Percentiles rank a stretch among this genome's conserved stretches.
phyloP scores from a whole-genome alignment of 768 basidiomycete genomes.

The Pleurotus ostreatus region DNA sequence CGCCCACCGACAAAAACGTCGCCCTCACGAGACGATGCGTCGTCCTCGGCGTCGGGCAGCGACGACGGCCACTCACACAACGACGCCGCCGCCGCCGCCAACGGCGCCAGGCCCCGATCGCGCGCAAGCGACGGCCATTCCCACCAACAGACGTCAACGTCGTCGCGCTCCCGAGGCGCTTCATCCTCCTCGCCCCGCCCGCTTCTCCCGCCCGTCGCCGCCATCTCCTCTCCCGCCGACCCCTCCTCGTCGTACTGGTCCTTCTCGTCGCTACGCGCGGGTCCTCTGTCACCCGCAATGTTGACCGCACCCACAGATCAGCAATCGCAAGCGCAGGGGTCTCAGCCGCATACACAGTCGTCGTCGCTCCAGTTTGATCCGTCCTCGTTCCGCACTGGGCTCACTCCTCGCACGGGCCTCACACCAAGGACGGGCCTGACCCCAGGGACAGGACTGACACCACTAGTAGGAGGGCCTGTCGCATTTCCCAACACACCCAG shows the following conservation, averaged over 20 bases:
- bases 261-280: conserved; percentile 72
- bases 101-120: conserved; percentile 14
- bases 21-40: conserved; percentile 28
- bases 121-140: conserved; percentile 15
- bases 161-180: conserved; percentile 28
- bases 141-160: conserved; percentile 23
- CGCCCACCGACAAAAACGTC: conserved; percentile 47
- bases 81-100: conserved; percentile 26
- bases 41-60: conserved; percentile 22
- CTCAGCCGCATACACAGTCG: conserved; percentile 14
- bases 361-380: conserved; percentile 57
- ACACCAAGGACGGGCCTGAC: conserved; percentile 70
- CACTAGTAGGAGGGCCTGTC: conserved; percentile 68
- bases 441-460: conserved; percentile 72
- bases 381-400: conserved; percentile 73
- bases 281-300: conserved; percentile 96
- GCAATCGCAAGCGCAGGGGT: conserved; percentile 14
- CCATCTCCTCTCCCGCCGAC: conserved; percentile 71
- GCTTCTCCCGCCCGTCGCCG: conserved; percentile 76
- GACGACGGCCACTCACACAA: conserved; percentile 22
- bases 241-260: conserved; percentile 61
- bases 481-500: conserved; percentile 78
- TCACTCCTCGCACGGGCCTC: conserved; percentile 83
- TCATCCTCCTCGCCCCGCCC: conserved; percentile 53
- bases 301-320: conserved; percentile 75